Percentiles rank a stretch among this genome's conserved stretches.
These are phyloP conservation scores for Vicia faba DNA, from an alignment of 306 rosid species.

Conservation along the genomic window DNA sequence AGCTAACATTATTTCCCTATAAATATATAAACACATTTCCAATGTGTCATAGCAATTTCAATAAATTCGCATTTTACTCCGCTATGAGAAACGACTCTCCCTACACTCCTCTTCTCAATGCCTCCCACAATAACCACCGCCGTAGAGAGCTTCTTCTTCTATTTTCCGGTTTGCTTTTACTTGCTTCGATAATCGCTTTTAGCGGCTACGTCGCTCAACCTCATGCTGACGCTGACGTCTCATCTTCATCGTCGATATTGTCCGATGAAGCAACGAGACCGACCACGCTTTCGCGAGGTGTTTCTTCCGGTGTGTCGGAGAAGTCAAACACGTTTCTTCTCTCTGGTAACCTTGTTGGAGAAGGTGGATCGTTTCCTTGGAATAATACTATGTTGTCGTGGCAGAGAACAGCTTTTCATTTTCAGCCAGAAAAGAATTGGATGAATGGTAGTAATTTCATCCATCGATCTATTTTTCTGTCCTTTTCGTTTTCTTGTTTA, in stretches of 20 bases:
- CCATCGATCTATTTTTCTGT: background rate
- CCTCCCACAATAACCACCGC: slow-evolving; percentile 32
- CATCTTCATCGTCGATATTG: background rate
- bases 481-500: background rate
- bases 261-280: background rate
- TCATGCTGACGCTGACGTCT: slow-evolving; percentile 23
- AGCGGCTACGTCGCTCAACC: slow-evolving; percentile 20
- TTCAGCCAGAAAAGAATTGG: slow-evolving; percentile 95
- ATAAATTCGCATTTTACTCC: background rate
- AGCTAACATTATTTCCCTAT: background rate
- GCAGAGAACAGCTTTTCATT: slow-evolving; percentile 95
- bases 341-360: background rate
- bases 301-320: slow-evolving; percentile 73
- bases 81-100: slow-evolving; percentile 13
- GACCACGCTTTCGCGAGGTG: slow-evolving; percentile 49
- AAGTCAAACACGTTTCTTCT: slow-evolving; percentile 50
- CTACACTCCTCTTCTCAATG: slow-evolving; percentile 44
- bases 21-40: background rate
- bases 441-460: slow-evolving; percentile 67
- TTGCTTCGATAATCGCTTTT: slow-evolving; percentile 48
- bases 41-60: background rate
- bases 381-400: slow-evolving; percentile 80
- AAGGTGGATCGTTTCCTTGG: slow-evolving; percentile 58
- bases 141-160: slow-evolving; percentile 33
- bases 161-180: slow-evolving; percentile 45